Conservation (phyloP, 495 filamentous ascomycete genomes). For the Podospora didyma region DNA sequence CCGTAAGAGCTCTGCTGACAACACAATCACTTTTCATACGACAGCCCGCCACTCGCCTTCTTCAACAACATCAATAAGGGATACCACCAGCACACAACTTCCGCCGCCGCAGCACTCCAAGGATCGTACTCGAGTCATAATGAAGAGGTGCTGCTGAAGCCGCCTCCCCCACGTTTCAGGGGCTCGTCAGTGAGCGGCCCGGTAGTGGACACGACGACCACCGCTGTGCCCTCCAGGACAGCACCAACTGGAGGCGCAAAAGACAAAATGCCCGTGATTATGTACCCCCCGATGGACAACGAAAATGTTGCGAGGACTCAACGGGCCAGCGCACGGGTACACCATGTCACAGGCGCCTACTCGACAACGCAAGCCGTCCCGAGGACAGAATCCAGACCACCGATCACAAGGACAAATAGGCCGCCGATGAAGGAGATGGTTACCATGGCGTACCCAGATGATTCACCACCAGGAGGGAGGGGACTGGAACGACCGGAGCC, state of each 20-base stretch:
- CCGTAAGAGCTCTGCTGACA: not conserved
- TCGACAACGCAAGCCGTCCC: not conserved
- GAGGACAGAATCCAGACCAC: not conserved
- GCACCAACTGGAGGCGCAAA: not conserved
- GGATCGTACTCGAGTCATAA: not conserved
- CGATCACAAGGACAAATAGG: no score
- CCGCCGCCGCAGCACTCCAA: not conserved
- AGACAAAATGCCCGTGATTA: constrained; percentile 11
- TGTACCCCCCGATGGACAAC: constrained; percentile 25
- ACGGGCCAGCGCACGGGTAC: constrained; percentile 17
- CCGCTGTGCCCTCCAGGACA: not conserved
- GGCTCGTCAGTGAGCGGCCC: not conserved
- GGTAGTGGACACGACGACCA: not conserved
- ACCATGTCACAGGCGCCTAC: constrained; percentile 10
- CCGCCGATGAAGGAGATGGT: not conserved
- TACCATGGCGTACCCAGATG: constrained; percentile 11
- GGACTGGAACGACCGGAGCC: constrained; percentile 10
- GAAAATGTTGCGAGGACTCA: constrained; percentile 24
- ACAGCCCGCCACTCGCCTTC: constrained; percentile 1
- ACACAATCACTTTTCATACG: not conserved
- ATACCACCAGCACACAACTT: constrained; percentile 1
- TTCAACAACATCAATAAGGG: not conserved
- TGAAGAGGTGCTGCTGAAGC: not conserved
- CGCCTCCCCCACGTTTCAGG: not conserved
- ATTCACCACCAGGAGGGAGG: not conserved